Base-by-base conservation (phyloP, 2,329 filamentous ascomycete species). In the Trichoderma asperellum region DNA sequence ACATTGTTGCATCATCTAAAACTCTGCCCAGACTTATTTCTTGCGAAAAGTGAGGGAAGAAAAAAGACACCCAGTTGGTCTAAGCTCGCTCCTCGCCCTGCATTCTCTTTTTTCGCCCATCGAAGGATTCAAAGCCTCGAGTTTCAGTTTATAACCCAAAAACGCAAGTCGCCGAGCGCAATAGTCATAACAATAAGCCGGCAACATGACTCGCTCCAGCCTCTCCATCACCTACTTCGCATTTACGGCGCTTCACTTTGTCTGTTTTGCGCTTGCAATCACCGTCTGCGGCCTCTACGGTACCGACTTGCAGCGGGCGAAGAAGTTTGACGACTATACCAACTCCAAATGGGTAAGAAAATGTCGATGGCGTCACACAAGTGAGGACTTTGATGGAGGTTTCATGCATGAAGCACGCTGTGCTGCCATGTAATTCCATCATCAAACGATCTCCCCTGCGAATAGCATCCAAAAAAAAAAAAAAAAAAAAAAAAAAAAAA, bases 251-350 rank as follows among this genome's bases (percentile, higher is more conserved):
- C 81, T 94, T n/a, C 91, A 94, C 77, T 84, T 94, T 78, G 80
- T 90, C 71, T 92, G 95, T 76, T 90, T 97, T 76, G 85, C 92
- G 69, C 85, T 96, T 72, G 92, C 89, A 16, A 81, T 97, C 69
- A 87, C 91, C 1, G 91, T 96, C 67, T 89, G 91, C 72, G 94
- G 91, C 0, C 87, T 97, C 24, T 97, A 96, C 73, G 92, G 89
- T 43, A 80, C 85, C 29, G 91, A 95, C 76, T 81, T 96, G 6
- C 80, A 87, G 70, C 79, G 80, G 27, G 87, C 88, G 0, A 77
- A 81, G 47, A 80, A 87, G 21, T 77, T 82, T 5, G 77, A 83
- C 66, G 82, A 82, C 52, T 85, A 87, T 71, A 78, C 82, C 2
- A 87, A 92, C 75, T 83, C 87, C 2, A 91, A 89, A 86, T 96